Base-by-base conservation (phyloP, 305 asterid species). In the Fraxinus dipetala region DNA sequence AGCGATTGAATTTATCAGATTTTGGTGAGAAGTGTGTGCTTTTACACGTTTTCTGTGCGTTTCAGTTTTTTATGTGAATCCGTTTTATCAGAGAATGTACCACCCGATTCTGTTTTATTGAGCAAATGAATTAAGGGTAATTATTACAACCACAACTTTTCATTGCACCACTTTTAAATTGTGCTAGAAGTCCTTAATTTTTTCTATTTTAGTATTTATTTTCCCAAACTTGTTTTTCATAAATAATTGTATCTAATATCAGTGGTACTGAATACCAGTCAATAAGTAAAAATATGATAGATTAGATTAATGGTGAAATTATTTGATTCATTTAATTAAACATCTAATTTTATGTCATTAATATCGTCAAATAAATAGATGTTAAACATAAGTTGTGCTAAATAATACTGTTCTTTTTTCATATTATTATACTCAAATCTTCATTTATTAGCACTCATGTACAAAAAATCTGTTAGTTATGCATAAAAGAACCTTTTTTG, bases 11-110 rank as follows among this genome's bases (percentile, higher is more conserved):
- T 67, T 34, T 31, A 72, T 72, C 45, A 16, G 76, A 32, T 32
- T 72, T 72, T 32, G 76, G 76, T 72, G 76, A 72, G 6, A 32
- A 72, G 76, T 72, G 76, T 2, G 76, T 8, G 48, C 76, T 34
- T 34, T 72, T 72, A 13, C 76, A 72, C 48, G 76, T 32, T 9
- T 34, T 16, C 9, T 34, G 48, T 34, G 76, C 48, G 45, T 72
- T 72, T 34, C 76, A 72, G 76, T 67, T 28, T 26, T 67, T 22
- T 61, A 28, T 11, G 35, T 13, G 35, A 67, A 24, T 67, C 73
- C 36, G 18, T 67, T 26, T 67, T 28, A 4, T 26, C n/a, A 26
- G 73, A 65, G 73, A 65, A 65, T 26, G 73, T 65, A 65, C 73
- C 36, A 26, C n/a, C 20, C 73, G 73, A 65, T 65, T 65, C 35